Evolutionary conservation across 495 filamentous ascomycete species (phyloP).

Genomic region (Pyrenopolyporus hunteri): DNA sequence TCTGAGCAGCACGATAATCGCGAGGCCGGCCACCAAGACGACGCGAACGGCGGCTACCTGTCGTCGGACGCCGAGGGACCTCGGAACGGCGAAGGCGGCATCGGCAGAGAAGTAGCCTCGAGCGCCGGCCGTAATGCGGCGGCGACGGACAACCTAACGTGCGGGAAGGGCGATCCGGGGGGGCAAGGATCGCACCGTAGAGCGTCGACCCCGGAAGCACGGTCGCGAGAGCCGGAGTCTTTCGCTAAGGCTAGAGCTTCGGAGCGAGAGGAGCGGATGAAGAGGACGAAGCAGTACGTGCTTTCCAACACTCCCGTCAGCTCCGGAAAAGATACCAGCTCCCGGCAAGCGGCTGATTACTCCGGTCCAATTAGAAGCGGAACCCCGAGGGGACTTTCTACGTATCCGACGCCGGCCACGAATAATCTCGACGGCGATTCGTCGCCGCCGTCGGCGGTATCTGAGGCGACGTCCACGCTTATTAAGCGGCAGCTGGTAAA

Average conservation of each 20-base stretch:
- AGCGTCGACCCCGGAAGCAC: background rate
- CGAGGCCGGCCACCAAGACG: no score
- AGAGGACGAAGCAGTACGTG: constrained; percentile 22
- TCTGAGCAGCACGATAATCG: background rate
- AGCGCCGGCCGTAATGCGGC: no score
- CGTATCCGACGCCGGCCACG: background rate
- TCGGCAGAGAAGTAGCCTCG: background rate
- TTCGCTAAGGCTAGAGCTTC: background rate
- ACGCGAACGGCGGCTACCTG: background rate
- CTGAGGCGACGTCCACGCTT: constrained; percentile 24
- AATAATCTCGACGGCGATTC: background rate
- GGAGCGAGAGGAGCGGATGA: background rate
- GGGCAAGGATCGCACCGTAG: background rate
- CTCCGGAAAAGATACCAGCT: background rate
- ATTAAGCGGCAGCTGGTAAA: constrained; percentile 17
- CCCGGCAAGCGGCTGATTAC: background rate
- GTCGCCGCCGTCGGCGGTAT: constrained; percentile 7
- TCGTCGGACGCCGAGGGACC: background rate
- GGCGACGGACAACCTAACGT: background rate
- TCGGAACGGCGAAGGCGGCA: background rate
- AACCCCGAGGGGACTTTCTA: background rate
- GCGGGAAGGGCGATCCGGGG: no score
- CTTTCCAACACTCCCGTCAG: constrained; percentile 1
- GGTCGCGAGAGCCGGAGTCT: no score
- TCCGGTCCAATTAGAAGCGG: background rate